Percentiles rank a stretch among this genome's conserved stretches.
phyloP scores from a whole-genome alignment of 1,284 basidiomycete species.

The Lentinus polychrous region DNA sequence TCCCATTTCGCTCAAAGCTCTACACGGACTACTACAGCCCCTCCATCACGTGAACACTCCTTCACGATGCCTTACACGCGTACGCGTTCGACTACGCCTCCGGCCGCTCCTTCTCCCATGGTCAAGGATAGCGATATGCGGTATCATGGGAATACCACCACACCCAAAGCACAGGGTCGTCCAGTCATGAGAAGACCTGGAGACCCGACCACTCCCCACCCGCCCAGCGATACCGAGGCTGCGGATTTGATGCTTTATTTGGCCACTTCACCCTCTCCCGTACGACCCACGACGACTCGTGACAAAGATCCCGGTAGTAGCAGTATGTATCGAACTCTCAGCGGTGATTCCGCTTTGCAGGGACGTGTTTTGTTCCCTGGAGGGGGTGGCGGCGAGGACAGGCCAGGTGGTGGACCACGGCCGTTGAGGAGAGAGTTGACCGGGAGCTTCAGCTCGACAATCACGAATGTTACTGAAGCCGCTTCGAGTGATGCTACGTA shows the following conservation, averaged over 20 bases:
- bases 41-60: slow-evolving; percentile 26
- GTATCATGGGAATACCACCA: slow-evolving; percentile 16
- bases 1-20: slow-evolving; percentile 61
- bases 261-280: slow-evolving; percentile 75
- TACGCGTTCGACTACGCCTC: slow-evolving; percentile 23
- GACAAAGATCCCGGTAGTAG: slow-evolving; percentile 46
- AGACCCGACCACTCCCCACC: slow-evolving; percentile 21
- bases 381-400: slow-evolving; percentile 17
- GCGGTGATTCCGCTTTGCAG: slow-evolving; percentile 43
- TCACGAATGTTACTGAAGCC: slow-evolving; percentile 20
- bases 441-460: slow-evolving; percentile 24
- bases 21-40: slow-evolving; percentile 34
- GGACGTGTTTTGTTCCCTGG: slow-evolving; percentile 60
- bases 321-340: slow-evolving; percentile 47
- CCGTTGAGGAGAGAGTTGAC: slow-evolving; percentile 24
- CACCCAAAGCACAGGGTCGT: slow-evolving; percentile 18
- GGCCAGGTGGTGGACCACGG: slow-evolving; percentile 12
- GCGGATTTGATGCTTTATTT: slow-evolving; percentile 75
- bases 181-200: slow-evolving; percentile 19
- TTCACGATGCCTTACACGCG: slow-evolving; percentile 18
- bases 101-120: slow-evolving; percentile 15
- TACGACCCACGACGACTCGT: slow-evolving; percentile 41
- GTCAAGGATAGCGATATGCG: slow-evolving; percentile 16
- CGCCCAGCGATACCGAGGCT: slow-evolving; percentile 64
- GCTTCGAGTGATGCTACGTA: slow-evolving; percentile 13